Evolutionary conservation across 2,329 filamentous ascomycete species (phyloP).

Genomic region (Fonsecaea pedrosoi): DNA sequence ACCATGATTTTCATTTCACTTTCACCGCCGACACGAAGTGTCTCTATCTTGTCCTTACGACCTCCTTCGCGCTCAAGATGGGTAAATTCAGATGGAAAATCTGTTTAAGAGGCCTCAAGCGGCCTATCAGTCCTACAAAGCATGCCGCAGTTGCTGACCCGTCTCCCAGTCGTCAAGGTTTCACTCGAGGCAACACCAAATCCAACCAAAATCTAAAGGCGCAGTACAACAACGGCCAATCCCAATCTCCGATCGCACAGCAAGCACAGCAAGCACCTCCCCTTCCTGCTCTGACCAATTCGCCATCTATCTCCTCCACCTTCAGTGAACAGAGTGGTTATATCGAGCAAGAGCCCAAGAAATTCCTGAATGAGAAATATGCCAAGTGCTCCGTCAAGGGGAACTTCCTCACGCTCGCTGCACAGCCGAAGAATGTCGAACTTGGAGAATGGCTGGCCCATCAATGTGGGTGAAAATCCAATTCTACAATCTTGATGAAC

Average conservation of each 20-base stretch:
- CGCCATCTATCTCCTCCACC: constrained; percentile 49
- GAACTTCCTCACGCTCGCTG: constrained; percentile 95
- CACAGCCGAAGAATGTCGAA: constrained; percentile 90
- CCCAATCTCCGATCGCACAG: constrained; percentile 43
- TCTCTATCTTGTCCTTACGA: constrained; percentile 20
- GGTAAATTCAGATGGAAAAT: constrained; percentile 27
- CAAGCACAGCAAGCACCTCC: constrained; percentile 44
- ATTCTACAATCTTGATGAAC: not conserved
- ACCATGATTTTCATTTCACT: constrained; percentile 17
- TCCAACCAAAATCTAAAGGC: constrained; percentile 49
- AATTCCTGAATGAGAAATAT: constrained; percentile 60
- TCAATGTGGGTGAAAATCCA: constrained; percentile 69
- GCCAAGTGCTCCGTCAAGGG: constrained; percentile 91
- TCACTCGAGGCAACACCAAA: constrained; percentile 56
- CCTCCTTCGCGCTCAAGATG: constrained; percentile 16
- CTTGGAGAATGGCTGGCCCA: constrained; percentile 95
- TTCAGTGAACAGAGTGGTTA: constrained; percentile 46
- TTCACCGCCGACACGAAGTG: constrained; percentile 18
- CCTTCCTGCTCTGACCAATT: constrained; percentile 46
- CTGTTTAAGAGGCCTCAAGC: constrained; percentile 31
- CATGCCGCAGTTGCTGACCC: constrained; percentile 38
- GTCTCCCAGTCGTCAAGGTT: constrained; percentile 54
- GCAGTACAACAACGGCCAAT: constrained; percentile 42
- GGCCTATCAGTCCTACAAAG: constrained; percentile 35
- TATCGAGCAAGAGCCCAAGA: constrained; percentile 55